Evolutionary conservation across 768 basidiomycete species (phyloP).

Genomic region (Lactarius akahatsu): DNA sequence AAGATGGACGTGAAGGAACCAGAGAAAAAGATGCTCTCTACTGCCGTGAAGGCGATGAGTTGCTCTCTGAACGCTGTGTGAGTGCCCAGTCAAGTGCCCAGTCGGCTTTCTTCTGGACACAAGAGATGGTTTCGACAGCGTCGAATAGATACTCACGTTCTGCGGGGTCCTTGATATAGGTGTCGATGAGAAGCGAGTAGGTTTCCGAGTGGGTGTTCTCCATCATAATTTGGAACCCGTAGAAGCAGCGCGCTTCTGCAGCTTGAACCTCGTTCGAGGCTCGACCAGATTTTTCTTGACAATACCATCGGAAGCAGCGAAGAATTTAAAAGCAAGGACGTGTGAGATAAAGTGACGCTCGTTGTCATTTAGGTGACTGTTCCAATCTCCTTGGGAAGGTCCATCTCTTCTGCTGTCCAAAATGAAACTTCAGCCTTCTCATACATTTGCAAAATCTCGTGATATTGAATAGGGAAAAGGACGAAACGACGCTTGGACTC

Average conservation of each 20-base stretch:
- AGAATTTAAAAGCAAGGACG: conserved; percentile 87
- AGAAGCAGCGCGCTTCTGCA: conserved; percentile 94
- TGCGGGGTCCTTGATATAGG: conserved; percentile 80
- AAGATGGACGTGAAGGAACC: conserved; percentile 93
- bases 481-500: conserved; percentile 86
- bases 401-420: conserved; percentile 93
- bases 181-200: conserved; percentile 93
- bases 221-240: conserved; percentile 99
- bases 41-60: conserved; percentile 89
- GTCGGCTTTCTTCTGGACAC: conserved; percentile 85
- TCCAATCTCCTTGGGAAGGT: conserved; percentile 95
- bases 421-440: conserved; percentile 93
- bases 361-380: conserved; percentile 69
- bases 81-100: too few relatives aligned
- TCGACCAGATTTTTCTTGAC: conserved; percentile 96
- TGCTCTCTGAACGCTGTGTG: conserved; percentile 87
- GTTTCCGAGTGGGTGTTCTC: conserved; percentile 97
- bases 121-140: conserved; percentile 92
- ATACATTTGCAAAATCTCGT: conserved; percentile 96
- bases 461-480: conserved; percentile 90
- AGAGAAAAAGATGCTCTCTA: conserved; percentile 97
- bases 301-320: conserved; percentile 94
- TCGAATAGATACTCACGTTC: conserved; percentile 84
- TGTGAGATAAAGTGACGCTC: conserved; percentile 94
- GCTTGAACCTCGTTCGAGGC: conserved; percentile 86